A percentile compares a stretch with the other conserved stretches of the same genome.
These are phyloP conservation scores for Cyberlindnera euphorbiiphila DNA, from an alignment of 805 yeast species.

Conservation along the genomic window DNA sequence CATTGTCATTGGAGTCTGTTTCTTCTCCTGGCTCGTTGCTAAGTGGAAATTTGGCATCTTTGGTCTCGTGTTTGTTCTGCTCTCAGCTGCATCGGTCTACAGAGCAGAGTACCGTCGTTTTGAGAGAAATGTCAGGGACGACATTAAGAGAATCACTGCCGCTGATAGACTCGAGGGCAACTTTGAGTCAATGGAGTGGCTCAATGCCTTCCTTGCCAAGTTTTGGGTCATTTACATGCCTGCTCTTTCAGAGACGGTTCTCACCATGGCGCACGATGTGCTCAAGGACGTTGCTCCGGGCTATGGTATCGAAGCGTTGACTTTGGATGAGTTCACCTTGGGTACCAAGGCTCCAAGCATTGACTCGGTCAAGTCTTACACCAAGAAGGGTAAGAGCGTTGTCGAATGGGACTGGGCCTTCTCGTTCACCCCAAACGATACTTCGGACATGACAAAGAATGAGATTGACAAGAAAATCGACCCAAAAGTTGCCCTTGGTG, in stretches of 20 bases:
- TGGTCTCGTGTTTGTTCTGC: constrained; percentile 54
- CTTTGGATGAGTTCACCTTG: constrained; percentile 72
- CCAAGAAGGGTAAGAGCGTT: constrained; percentile 60
- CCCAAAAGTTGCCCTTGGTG: constrained; percentile 79
- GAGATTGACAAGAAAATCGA: constrained; percentile 67
- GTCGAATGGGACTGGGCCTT: constrained; percentile 85
- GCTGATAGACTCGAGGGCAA: constrained; percentile 58
- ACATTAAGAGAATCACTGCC: constrained; percentile 63
- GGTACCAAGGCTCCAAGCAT: constrained; percentile 81
- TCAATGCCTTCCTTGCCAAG: constrained; percentile 70
- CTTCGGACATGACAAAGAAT: constrained; percentile 77
- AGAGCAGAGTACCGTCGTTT: constrained; percentile 72
- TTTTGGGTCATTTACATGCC: constrained; percentile 92
- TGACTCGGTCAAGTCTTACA: constrained; percentile 66
- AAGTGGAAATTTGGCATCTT: constrained; percentile 61
- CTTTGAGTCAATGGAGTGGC: constrained; percentile 77
- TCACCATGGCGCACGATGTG: constrained; percentile 62
- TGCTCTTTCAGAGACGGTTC: constrained; percentile 70
- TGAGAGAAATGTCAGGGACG: constrained; percentile 71
- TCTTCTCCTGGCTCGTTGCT: constrained; percentile 67
- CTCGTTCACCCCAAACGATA: constrained; percentile 76
- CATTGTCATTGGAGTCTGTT: constrained; percentile 62
- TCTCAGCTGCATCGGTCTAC: constrained; percentile 63
- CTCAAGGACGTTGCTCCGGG: constrained; percentile 77
- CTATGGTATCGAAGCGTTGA: constrained; percentile 70